Evolutionary conservation across 2,329 filamentous ascomycete species (phyloP), one percentile per base, ranked within the genome.

Genomic region (Aspergillus uvarum): DNA sequence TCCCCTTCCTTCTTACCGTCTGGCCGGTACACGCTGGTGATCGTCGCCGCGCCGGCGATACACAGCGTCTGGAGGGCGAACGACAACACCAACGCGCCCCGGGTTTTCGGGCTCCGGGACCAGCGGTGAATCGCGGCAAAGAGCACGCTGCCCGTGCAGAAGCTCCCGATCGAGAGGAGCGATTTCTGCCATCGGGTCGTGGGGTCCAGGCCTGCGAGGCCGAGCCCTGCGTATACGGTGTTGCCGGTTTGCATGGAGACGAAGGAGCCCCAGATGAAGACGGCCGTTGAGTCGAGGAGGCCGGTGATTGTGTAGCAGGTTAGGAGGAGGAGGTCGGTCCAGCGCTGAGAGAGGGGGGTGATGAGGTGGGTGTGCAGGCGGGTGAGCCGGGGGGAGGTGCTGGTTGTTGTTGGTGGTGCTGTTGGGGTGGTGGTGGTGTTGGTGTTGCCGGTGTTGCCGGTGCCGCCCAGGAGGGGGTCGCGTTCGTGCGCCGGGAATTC

Each of bases 221-320:
- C 90, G 2, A 93, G 82, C 8, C 89, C 90, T 14, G 92, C 80
- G 72, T 92, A 94, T 51, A 94, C 85, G 5, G 90, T 92, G 74
- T 94, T 94, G 85, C 89, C 89, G 32, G 90, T 93, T 71, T 93
- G 90, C 90, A 93, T 93, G 68, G 87, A 90, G 47, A 92, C 89
- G 67, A 94, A 94, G 2, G 88, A 88, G 12, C 89, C 89, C 87
- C 89, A 93, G 47, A 89, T 89, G 59, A 87, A 88, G 51, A 90
- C 89, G 2, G 89, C 87, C 2, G 89, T 87, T 75, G 88, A 91
- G 75, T 94, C 90, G 7, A 92, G 82, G 11, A 94, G 79, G 4
- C 90, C 90, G 0, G 90, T 93, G 70, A 92, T 88, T 64, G 90
- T 77, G 72, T 92, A 93, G 76, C 89, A 91, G 29, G 85, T 77